Base-by-base conservation (phyloP, 2,329 filamentous ascomycete species). In the Ilyonectria mors-panacis region DNA sequence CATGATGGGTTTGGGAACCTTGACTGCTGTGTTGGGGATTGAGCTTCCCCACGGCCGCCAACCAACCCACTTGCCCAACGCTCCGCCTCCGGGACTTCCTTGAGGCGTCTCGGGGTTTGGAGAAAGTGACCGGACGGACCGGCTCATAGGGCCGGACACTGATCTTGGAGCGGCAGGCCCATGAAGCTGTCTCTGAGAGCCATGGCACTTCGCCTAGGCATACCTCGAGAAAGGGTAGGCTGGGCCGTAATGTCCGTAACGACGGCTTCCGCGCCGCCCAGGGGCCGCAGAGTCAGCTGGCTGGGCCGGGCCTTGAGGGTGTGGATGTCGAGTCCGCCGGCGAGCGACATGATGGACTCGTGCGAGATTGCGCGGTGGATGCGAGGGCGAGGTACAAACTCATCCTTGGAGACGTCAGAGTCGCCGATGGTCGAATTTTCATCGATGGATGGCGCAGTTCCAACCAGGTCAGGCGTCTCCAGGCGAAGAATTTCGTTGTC, bases 271-370 rank as follows among this genome's bases (percentile, higher is more conserved):
- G 85, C 84, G 63, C 84, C 84, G 65, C 86, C 88, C 26, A 88
- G 81, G 35, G 85, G 83, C 57, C 86, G 78, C 68, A 89, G 76
- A 23, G 91, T 88, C 65, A 96, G 87, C 75, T 97, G 93, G 37
- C 92, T 93, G 0, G 94, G 93, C 4, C 93, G 89, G 1, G 87
- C 86, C 74, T 92, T 91, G 5, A 97, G 85, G 0, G 93, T 94
- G 78, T 97, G 94, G 56, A 97, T 97, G 77, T 98, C 95, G 78
- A 97, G 91, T 2, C 94, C 94, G 4, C 94, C 94, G 0, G 91
- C 89, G 2, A 97, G 87, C 0, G 95, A 98, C 72, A 98, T 88
- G 68, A 98, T 91, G 19, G 94, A 97, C 78, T 98, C 95, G 73
- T 97, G 94, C 1, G 95, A 97, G 2, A 90, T 78, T 3, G 90